These are phyloP conservation scores for Puccinia sorghi DNA, from an alignment of 1,284 basidiomycete genomes.

Conservation along the genomic window DNA sequence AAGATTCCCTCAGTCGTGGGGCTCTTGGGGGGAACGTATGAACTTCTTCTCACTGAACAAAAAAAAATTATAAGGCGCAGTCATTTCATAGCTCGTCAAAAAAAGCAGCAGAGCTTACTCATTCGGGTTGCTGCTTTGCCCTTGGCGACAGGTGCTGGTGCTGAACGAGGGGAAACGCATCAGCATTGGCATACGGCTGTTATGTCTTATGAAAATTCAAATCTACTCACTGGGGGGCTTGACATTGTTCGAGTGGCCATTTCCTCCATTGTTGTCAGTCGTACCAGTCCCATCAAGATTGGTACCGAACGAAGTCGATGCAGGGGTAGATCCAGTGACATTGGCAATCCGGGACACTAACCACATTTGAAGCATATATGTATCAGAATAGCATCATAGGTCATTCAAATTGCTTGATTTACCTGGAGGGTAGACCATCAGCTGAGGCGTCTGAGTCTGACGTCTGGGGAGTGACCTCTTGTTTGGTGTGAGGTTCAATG, in stretches of 20 bases:
- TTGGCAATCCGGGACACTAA: constrained; percentile 14
- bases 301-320: constrained; percentile 34
- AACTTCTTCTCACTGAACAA: constrained; percentile 3
- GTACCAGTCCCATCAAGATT: constrained; percentile 22
- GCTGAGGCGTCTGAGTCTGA: constrained; percentile 7
- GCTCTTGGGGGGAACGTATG: not conserved
- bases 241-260: constrained; percentile 1
- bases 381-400: not conserved
- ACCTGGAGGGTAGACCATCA: constrained; percentile 35
- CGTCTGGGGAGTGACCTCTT: constrained; percentile 5
- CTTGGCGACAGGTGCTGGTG: not conserved
- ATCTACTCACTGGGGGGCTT: not conserved
- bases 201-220: not conserved
- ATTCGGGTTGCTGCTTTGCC: constrained; percentile 1
- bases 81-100: not conserved
- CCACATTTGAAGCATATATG: not conserved
- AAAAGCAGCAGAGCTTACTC: not conserved
- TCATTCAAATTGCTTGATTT: not conserved
- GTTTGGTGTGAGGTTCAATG: constrained; percentile 22
- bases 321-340: not conserved
- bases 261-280: constrained; percentile 28
- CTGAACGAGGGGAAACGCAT: not conserved
- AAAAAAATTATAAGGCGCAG: not conserved
- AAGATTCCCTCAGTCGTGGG: constrained; percentile 32
- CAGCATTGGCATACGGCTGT: not conserved